Base-by-base conservation (phyloP, 192 early-diverging fungal genomes). In the Rhizophlyctis rosea region DNA sequence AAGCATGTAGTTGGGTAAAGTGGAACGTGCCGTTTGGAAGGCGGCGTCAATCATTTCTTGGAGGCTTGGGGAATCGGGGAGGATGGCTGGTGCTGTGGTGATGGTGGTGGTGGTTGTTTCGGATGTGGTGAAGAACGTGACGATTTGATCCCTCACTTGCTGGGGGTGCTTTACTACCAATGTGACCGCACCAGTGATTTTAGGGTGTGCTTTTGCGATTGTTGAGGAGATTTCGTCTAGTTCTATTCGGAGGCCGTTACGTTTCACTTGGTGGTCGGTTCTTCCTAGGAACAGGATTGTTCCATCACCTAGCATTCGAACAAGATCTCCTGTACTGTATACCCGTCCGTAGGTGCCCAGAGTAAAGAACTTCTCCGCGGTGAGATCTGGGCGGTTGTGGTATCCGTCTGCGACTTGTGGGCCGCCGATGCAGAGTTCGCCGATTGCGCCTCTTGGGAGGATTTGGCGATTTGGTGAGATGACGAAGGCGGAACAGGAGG, bases 181-280 rank as follows among this genome's bases (percentile, higher is more conserved):
- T 21, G 63, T 57, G 31, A 57, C 27, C 2, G 54, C 54, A 31
- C 57, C 63, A n/a, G 1, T 14, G n/a, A 65, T 47, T n/a, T 14
- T 47, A 11, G 11, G 18, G 47, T 48, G 58, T 7, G 35, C 13
- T 13, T 23, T 21, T 13, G 32, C 39, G n/a, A 76, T n/a, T 0
- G 23, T 39, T 3, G 36, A 32, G 18, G 33, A 47, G 28, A 76
- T 54, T 57, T 80, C 78, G 13, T 49, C 44, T 4, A 80, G 34
- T 52, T 80, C 78, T 24, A 80, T 71, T 49, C 78, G 62, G 21
- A 63, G 55, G 1, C 78, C 78, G 50, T 81, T 74, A 23, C 67
- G 16, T 32, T 71, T 71, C 0, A 61, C 28, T 61, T 67, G 48
- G 27, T 69, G 7, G 50, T 70, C 69, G 18, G 23, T n/a, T 9